Percentiles rank a stretch among this genome's conserved stretches.
Evolutionary conservation across 1,284 basidiomycete genomes (phyloP).

Genomic region (Melanopsichium pennsylvanicum): DNA sequence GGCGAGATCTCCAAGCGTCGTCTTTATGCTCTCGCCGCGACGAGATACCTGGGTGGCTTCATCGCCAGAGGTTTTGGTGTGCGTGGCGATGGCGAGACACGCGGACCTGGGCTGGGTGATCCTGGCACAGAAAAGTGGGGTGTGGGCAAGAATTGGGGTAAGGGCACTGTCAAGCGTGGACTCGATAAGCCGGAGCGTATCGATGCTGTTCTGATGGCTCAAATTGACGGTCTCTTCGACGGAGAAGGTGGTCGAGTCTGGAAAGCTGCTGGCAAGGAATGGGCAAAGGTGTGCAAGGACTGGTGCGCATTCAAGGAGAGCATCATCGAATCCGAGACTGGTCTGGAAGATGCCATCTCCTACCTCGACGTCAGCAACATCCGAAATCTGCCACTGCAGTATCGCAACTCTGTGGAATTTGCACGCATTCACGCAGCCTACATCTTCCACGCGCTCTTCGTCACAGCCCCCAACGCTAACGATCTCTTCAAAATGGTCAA

Average conservation of each 20-base stretch:
- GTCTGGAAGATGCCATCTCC: constrained; percentile 55
- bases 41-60: constrained; percentile 62
- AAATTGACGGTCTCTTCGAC: constrained; percentile 56
- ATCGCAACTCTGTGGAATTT: constrained; percentile 60
- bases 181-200: constrained; percentile 58
- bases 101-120: constrained; percentile 60
- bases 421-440: constrained; percentile 59
- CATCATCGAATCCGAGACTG: constrained; percentile 62
- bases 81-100: constrained; percentile 57
- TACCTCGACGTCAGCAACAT: constrained; percentile 58
- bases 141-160: constrained; percentile 64
- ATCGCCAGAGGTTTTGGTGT: constrained; percentile 61
- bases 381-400: constrained; percentile 57
- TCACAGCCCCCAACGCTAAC: constrained; percentile 58
- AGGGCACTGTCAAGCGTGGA: constrained; percentile 64
- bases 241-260: constrained; percentile 50
- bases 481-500: constrained; percentile 59
- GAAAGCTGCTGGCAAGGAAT: constrained; percentile 56
- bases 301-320: constrained; percentile 61
- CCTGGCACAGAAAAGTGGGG: constrained; percentile 62
- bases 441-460: constrained; percentile 60
- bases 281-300: constrained; percentile 42
- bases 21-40: constrained; percentile 51
- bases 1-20: constrained; percentile 56
- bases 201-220: constrained; percentile 37